Conservation (phyloP, 345 rosid genomes). For the Euphorbia pulcherrima region DNA sequence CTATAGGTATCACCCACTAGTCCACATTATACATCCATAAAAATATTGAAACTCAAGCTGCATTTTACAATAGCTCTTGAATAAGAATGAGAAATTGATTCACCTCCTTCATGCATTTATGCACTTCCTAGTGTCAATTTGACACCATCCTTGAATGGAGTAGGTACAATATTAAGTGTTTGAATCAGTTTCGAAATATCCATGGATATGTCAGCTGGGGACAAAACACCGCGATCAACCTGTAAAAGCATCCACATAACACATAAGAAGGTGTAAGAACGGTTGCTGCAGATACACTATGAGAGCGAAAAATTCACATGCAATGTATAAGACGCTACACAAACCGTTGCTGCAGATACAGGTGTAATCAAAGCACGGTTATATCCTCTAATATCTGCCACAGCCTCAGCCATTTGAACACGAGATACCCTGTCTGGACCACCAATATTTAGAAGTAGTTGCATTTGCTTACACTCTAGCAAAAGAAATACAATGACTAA, state of each 20-base stretch:
- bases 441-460: slow-evolving; percentile 65
- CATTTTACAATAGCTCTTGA: too few relatives aligned
- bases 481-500: slow-evolving; percentile 9
- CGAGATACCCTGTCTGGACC: slow-evolving; percentile 86
- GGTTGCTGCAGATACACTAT: too few relatives aligned
- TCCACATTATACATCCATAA: too few relatives aligned
- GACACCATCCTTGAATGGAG: slow-evolving; percentile 61
- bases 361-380: slow-evolving; percentile 51
- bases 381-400: slow-evolving; percentile 64
- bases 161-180: slow-evolving; percentile 45
- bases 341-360: slow-evolving; percentile 70
- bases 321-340: slow-evolving; percentile 13
- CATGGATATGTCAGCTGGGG: slow-evolving; percentile 92
- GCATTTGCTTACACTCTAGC: slow-evolving; percentile 61
- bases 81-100: too few relatives aligned
- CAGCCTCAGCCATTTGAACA: slow-evolving; percentile 82
- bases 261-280: neutral
- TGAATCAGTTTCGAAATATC: slow-evolving; percentile 63
- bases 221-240: slow-evolving; percentile 69
- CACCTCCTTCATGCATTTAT: neutral
- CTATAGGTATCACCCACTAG: too few relatives aligned
- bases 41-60: too few relatives aligned
- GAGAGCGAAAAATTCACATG: neutral
- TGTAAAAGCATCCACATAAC: slow-evolving; percentile 21
- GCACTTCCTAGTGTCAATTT: slow-evolving; percentile 50